Conservation (phyloP, 2,329 filamentous ascomycete species). For the Colletotrichum endophyticum region DNA sequence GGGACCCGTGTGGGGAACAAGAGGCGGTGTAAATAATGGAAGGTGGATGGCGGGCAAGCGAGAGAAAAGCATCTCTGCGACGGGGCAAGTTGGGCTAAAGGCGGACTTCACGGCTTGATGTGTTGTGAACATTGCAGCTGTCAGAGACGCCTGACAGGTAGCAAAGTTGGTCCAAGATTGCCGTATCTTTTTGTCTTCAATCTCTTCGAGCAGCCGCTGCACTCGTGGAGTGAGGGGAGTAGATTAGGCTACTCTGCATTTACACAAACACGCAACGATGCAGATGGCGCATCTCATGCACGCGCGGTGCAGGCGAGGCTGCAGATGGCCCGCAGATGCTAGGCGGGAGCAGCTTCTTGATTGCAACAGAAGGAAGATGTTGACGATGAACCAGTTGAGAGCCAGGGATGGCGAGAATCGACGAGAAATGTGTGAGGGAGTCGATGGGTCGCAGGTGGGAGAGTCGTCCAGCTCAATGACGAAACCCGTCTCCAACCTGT, state of each 20-base stretch:
- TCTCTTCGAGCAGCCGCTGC: neutral
- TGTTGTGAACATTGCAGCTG: neutral
- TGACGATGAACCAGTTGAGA: neutral
- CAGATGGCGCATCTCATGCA: neutral
- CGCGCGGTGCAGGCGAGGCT: neutral
- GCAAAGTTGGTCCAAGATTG: neutral
- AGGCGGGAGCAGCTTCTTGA: neutral
- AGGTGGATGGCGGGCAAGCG: neutral
- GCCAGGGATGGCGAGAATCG: neutral
- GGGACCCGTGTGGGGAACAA: slow-evolving; percentile 11
- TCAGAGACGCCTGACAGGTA: neutral
- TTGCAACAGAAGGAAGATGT: neutral
- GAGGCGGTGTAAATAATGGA: slow-evolving; percentile 9
- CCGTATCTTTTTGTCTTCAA: neutral
- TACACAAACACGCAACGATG: neutral
- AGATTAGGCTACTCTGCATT: neutral
- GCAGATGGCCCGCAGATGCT: slow-evolving; percentile 1
- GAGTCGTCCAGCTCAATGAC: neutral
- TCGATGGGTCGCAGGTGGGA: neutral
- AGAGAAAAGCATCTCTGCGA: slow-evolving; percentile 1
- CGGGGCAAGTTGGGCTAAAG: neutral
- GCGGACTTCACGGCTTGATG: neutral
- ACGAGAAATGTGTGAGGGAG: neutral
- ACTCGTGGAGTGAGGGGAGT: neutral
- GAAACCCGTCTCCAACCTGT: neutral